Evolutionary conservation across 495 filamentous ascomycete genomes (phyloP).

Genomic region (Chaetomium tenue): DNA sequence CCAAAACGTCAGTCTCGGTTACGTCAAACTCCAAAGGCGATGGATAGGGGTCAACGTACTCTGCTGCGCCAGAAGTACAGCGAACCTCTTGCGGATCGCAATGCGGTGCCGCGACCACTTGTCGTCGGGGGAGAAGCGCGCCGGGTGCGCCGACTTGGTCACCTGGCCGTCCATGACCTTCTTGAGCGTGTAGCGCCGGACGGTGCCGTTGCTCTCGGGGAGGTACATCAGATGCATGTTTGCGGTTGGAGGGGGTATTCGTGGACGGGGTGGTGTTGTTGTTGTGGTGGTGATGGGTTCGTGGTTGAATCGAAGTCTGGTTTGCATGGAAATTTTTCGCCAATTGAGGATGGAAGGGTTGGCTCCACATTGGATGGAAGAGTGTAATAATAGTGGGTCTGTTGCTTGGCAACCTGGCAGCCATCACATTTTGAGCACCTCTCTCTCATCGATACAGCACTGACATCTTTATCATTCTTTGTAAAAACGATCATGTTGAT

Average conservation of each 20-base stretch:
- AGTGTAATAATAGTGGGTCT: background rate
- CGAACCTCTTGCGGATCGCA: conserved; percentile 88
- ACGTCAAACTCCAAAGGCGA: background rate
- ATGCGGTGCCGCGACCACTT: conserved; percentile 95
- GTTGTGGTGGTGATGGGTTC: conserved; percentile 7
- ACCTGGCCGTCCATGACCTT: conserved; percentile 75
- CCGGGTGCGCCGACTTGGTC: conserved; percentile 94
- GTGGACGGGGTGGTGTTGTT: background rate
- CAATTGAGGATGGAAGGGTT: background rate
- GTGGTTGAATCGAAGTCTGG: conserved; percentile 5
- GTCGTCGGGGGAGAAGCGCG: conserved; percentile 95
- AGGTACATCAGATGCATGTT: conserved; percentile 87
- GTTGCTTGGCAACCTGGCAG: background rate
- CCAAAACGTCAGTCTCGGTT: background rate
- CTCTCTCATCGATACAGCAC: background rate
- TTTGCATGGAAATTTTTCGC: conserved; percentile 9
- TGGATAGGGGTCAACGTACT: conserved; percentile 50
- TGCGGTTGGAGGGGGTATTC: conserved; percentile 9
- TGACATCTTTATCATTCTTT: background rate
- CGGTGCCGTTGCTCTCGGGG: conserved; percentile 68
- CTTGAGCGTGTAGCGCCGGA: conserved; percentile 74
- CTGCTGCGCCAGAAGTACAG: conserved; percentile 80
- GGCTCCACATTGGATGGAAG: background rate
- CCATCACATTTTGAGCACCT: background rate
- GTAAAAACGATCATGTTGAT: background rate